Conservation (phyloP, 2,329 filamentous ascomycete genomes). For the Diaporthe citriasiana region DNA sequence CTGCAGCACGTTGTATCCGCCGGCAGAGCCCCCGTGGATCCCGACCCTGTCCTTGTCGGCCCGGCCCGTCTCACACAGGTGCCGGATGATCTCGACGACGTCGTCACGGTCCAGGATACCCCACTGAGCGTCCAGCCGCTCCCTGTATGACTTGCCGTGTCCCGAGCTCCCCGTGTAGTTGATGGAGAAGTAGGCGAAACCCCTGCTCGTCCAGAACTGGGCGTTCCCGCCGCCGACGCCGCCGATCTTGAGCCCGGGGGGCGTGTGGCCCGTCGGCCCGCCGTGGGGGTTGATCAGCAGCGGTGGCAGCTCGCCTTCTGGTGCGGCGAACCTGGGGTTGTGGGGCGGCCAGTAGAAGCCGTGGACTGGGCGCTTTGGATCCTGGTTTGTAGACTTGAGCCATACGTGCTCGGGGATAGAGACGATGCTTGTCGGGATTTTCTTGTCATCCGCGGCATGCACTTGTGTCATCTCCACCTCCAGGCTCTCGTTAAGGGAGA, state of each 20-base stretch:
- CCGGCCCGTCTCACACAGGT: slow-evolving; percentile 55
- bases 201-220: slow-evolving; percentile 68
- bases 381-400: slow-evolving; percentile 46
- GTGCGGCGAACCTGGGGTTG: slow-evolving; percentile 59
- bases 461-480: slow-evolving; percentile 46
- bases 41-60: slow-evolving; percentile 58
- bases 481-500: slow-evolving; percentile 47
- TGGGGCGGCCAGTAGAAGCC: slow-evolving; percentile 65
- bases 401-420: slow-evolving; percentile 55
- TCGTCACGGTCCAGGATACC: slow-evolving; percentile 66
- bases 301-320: slow-evolving; percentile 58
- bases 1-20: slow-evolving; percentile 68
- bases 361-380: slow-evolving; percentile 53
- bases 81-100: slow-evolving; percentile 60
- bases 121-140: slow-evolving; percentile 64
- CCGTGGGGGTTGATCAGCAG: slow-evolving; percentile 66
- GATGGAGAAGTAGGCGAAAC: slow-evolving; percentile 64
- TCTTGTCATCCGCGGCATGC: slow-evolving; percentile 51
- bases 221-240: slow-evolving; percentile 46
- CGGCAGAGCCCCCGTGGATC: slow-evolving; percentile 65
- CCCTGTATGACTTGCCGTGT: slow-evolving; percentile 64
- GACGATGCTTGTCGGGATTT: slow-evolving; percentile 49
- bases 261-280: slow-evolving; percentile 62
- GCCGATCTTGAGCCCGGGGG: slow-evolving; percentile 58
- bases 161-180: slow-evolving; percentile 68